Evolutionary conservation across 805 yeast genomes (phyloP).

Genomic region (Kodamaea fukazawae): DNA sequence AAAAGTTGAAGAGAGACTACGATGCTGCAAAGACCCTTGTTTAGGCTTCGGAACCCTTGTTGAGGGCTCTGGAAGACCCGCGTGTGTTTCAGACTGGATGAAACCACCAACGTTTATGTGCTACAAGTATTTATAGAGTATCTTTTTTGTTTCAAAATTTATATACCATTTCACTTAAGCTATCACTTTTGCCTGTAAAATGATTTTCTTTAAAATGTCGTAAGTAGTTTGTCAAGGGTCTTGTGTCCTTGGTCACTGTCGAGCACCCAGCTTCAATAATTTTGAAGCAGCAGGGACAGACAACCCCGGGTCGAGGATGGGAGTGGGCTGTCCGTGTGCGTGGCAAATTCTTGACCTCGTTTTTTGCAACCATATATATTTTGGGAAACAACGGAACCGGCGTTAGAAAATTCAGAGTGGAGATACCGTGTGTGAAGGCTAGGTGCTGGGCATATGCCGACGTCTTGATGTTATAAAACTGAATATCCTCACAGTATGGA

Average conservation of each 20-base stretch:
- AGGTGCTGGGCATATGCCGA: conserved; percentile 37
- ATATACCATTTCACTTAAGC: no score
- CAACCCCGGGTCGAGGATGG: conserved; percentile 23
- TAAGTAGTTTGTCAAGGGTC: conserved; percentile 14
- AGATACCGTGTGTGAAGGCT: conserved; percentile 33
- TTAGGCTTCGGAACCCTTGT: no score
- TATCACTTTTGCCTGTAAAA: no score
- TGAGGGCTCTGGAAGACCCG: no score
- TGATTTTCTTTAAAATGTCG: conserved; percentile 6
- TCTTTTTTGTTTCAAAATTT: no score
- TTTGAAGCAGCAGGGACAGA: conserved; percentile 29
- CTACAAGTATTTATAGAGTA: no score
- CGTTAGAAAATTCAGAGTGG: conserved; percentile 24
- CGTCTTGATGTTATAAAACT: conserved; percentile 30
- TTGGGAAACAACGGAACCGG: conserved; percentile 31
- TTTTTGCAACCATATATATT: conserved; percentile 19
- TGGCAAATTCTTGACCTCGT: conserved; percentile 8
- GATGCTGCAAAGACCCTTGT: background rate
- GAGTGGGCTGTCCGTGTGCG: conserved; percentile 23
- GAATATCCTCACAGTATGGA: conserved; percentile 30
- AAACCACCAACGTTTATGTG: no score
- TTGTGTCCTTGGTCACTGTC: conserved; percentile 11
- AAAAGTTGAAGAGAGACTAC: conserved; percentile 16
- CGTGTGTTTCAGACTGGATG: no score
- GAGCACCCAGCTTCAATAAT: conserved; percentile 24